Conservation (phyloP, 768 basidiomycete species). For the Pleurotus sapidus region DNA sequence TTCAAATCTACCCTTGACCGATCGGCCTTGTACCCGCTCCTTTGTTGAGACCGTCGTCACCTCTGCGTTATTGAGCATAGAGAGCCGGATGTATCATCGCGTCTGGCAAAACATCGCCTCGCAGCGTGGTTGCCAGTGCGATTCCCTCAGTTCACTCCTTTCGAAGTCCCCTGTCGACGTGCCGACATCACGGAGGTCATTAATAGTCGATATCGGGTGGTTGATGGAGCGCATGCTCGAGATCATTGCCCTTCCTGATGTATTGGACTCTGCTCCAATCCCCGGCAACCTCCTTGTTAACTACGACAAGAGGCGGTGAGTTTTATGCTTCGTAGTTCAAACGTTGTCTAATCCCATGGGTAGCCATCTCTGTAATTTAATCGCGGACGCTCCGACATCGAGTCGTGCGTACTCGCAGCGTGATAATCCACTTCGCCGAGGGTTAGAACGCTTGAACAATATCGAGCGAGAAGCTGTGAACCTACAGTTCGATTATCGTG, state of each 20-base stretch:
- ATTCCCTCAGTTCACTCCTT: conserved; percentile 58
- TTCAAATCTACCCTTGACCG: conserved; percentile 32
- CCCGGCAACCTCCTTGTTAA: conserved; percentile 66
- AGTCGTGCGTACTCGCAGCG: conserved; percentile 42
- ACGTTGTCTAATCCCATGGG: conserved; percentile 13
- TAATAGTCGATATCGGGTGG: conserved; percentile 82
- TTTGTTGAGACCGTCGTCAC: conserved; percentile 78
- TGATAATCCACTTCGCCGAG: conserved; percentile 58
- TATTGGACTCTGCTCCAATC: conserved; percentile 46
- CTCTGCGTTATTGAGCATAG: conserved; percentile 74
- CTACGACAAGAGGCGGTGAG: conserved; percentile 79
- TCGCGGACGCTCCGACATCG: conserved; percentile 47
- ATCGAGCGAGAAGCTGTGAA: conserved; percentile 67
- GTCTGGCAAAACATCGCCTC: conserved; percentile 75
- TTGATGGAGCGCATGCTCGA: conserved; percentile 79
- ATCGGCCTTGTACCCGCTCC: conserved; percentile 68
- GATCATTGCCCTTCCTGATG: conserved; percentile 71
- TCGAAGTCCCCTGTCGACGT: conserved; percentile 45
- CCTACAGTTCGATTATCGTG: conserved; percentile 67
- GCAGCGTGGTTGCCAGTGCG: conserved; percentile 58
- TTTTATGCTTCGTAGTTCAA: not conserved
- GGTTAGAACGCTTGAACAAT: conserved; percentile 72
- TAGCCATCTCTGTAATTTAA: conserved; percentile 68
- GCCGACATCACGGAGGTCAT: conserved; percentile 41
- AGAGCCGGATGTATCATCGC: conserved; percentile 75